phyloP scores from a whole-genome alignment of 106 monocot species.

The Apostasia shenzhenica region DNA sequence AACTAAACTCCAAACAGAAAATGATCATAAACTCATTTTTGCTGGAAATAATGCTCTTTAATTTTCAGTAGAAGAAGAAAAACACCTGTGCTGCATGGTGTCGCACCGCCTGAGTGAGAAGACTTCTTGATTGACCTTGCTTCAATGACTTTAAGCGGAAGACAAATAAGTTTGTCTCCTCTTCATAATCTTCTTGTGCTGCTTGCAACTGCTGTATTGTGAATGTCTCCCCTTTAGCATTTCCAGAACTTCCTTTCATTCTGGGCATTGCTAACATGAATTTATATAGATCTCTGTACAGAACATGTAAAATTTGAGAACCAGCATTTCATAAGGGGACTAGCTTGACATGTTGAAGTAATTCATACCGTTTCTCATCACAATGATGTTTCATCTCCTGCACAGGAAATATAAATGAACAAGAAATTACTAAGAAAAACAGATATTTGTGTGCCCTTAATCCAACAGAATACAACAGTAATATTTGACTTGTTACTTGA shows the following conservation, averaged over 20 bases:
- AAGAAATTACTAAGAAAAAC: background rate
- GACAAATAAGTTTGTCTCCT: constrained; percentile 29
- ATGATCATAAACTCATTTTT: background rate
- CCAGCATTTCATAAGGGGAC: background rate
- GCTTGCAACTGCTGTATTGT: constrained; percentile 31
- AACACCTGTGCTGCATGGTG: constrained; percentile 51
- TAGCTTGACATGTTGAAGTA: background rate
- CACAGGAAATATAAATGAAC: constrained; percentile 12
- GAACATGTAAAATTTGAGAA: constrained; percentile 5
- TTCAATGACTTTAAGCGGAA: constrained; percentile 55
- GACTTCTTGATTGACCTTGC: constrained; percentile 46
- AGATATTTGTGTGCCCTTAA: too few relatives aligned
- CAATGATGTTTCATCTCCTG: constrained; percentile 59
- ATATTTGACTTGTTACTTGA: too few relatives aligned
- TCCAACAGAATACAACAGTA: too few relatives aligned
- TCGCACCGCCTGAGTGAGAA: constrained; percentile 48
- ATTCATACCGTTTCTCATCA: constrained; percentile 44
- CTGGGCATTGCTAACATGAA: constrained; percentile 16
- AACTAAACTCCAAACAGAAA: constrained; percentile 27
- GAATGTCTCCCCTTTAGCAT: constrained; percentile 24
- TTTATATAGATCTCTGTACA: constrained; percentile 30
- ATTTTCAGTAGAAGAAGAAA: background rate
- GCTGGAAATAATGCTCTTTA: constrained; percentile 2
- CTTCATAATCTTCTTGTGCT: constrained; percentile 37
- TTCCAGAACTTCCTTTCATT: constrained; percentile 27